Evolutionary conservation across 768 basidiomycete genomes (phyloP), one percentile per base, ranked within the genome.

Genomic region (Terana coerulea): DNA sequence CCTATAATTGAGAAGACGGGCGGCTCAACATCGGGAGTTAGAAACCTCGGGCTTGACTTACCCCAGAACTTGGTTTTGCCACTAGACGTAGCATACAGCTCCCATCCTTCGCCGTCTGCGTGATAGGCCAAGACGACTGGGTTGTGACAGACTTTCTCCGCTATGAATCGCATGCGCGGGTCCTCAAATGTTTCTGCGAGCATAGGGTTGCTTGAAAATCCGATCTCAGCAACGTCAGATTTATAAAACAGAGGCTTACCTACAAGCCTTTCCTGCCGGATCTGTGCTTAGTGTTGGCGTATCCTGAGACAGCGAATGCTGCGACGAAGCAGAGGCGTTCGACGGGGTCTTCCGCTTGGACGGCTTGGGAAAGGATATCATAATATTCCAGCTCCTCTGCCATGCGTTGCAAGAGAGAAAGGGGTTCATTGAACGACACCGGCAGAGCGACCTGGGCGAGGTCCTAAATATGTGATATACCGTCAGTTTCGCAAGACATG

Each of bases 61-160:
- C 91, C 91, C 89, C 91, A 91, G 67, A 94, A 91, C 66, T 90
- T 91, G 50, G 90, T 92, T 68, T 80, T 89, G 22, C 88, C 91
- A 59, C 80, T 75, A n/a, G 87, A 86, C 0, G 87, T 90, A 29
- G 80, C 87, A 51, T 75, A 75, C 26, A 91, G 66, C 62, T 83
- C 78, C 92, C 92, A 94, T 5, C 80, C 75, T 26, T 77, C 68
- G 19, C 91, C 90, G 64, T 90, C 81, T 3, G 90, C 91, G 61
- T 91, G 88, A 68, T 87, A 91, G 3, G 90, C 91, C 61, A 92
- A 80, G 60, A 92, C 75, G 33, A 93, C 77, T 11, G 91, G 91
- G 59, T 88, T 84, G 63, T 94, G 91, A 33, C 79, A 79, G 56
- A 91, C 90, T 72, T 94, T 94, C 70, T 94, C 91, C 40, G 88